phyloP scores from a whole-genome alignment of 495 filamentous ascomycete genomes.

The Cercophora sp. region DNA sequence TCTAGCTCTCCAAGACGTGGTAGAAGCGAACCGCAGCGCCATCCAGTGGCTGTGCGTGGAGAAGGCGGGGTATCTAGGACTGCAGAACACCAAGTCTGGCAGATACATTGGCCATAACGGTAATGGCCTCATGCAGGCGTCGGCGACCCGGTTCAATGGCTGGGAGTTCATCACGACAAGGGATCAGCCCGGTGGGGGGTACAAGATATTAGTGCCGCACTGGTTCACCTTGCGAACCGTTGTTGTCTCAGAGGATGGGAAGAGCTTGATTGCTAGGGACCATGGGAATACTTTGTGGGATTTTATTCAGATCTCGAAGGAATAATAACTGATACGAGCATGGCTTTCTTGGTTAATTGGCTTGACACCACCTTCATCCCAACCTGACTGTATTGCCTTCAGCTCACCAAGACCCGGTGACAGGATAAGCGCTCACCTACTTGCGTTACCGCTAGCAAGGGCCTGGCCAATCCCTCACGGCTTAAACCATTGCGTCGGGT shows the following conservation, averaged over 20 bases:
- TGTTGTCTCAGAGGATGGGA: neutral
- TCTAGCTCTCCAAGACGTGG: neutral
- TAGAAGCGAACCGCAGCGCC: neutral
- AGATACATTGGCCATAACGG: conserved; percentile 1
- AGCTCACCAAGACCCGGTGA: too few species aligned
- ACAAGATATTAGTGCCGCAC: neutral
- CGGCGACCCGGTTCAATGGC: neutral
- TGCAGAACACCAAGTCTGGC: neutral
- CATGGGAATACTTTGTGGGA: neutral
- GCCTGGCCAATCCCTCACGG: too few species aligned
- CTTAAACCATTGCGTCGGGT: too few species aligned
- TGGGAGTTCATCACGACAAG: neutral
- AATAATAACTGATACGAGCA: neutral
- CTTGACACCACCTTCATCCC: too few species aligned
- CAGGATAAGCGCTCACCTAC: too few species aligned
- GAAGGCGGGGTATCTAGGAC: neutral
- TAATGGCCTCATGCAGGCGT: neutral
- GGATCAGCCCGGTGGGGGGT: neutral
- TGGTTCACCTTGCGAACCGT: neutral
- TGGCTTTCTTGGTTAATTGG: neutral
- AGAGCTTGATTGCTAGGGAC: neutral
- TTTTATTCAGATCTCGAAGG: neutral
- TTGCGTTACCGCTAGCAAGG: too few species aligned
- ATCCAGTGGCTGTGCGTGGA: neutral
- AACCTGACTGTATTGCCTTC: too few species aligned